A percentile compares a stretch with the other conserved stretches of the same genome.
Evolutionary conservation across 495 filamentous ascomycete species (phyloP).

Genomic region (Penicillium angulare): DNA sequence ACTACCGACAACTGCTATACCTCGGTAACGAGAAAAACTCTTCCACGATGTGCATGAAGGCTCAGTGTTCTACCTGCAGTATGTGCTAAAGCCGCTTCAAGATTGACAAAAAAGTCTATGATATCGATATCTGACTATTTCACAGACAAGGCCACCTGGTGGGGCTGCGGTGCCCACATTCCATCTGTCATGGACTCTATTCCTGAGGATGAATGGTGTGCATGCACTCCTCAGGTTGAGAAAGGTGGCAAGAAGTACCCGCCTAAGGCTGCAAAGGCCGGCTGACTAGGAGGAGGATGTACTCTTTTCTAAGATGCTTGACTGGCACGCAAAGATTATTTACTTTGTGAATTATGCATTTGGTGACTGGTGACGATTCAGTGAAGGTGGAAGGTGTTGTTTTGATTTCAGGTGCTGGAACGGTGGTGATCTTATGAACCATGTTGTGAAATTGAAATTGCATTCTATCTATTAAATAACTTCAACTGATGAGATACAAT

Average conservation of each 20-base stretch:
- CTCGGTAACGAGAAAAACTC: constrained; percentile 3
- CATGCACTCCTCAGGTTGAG: constrained; percentile 60
- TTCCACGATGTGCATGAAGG: constrained; percentile 47
- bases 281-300: constrained; percentile 24
- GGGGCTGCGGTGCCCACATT: constrained; percentile 69
- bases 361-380: too few species aligned
- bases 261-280: constrained; percentile 54
- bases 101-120: not conserved
- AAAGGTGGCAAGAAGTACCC: constrained; percentile 61
- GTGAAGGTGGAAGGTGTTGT: too few species aligned
- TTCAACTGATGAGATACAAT: too few species aligned
- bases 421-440: not conserved
- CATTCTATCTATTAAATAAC: not conserved
- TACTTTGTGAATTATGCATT: too few species aligned
- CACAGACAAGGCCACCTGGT: constrained; percentile 67
- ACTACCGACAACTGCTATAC: not conserved
- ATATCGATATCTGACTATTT: constrained; percentile 6
- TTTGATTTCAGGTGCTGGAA: not conserved
- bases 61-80: constrained; percentile 52
- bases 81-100: constrained; percentile 23
- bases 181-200: constrained; percentile 63
- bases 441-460: not conserved
- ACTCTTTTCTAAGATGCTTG: constrained; percentile 13
- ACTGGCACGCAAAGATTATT: too few species aligned
- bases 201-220: constrained; percentile 59